phyloP scores from a whole-genome alignment of 257 asterid species.

The Avicennia marina region DNA sequence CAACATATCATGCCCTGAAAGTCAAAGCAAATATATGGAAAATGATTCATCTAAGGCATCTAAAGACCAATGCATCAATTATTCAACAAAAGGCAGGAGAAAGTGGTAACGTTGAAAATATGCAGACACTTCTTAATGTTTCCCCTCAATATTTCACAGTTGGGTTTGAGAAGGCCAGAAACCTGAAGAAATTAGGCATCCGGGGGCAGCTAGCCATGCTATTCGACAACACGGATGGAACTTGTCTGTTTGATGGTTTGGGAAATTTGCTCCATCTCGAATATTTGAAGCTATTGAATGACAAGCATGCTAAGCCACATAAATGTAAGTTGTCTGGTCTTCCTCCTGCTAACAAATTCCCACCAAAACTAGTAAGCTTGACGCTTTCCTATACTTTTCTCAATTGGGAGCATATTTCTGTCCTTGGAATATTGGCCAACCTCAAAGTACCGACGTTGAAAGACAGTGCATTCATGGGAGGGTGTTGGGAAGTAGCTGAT shows the following conservation, averaged over 20 bases:
- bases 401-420: conserved; percentile 21
- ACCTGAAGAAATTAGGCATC: conserved; percentile 24
- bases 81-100: not conserved
- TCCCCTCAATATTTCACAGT: conserved; percentile 22
- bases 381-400: conserved; percentile 15
- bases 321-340: not conserved
- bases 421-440: conserved; percentile 9
- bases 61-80: conserved; percentile 17
- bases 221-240: not conserved
- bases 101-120: not conserved
- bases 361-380: conserved; percentile 14
- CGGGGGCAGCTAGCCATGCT: conserved; percentile 9
- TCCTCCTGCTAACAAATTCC: conserved; percentile 12
- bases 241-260: not conserved
- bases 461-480: conserved; percentile 23
- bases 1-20: not conserved
- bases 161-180: not conserved
- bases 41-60: conserved; percentile 16
- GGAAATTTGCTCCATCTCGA: conserved; percentile 7
- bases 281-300: conserved; percentile 22
- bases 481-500: conserved; percentile 15
- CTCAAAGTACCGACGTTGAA: conserved; percentile 28
- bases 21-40: conserved; percentile 17
- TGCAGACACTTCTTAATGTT: not conserved
- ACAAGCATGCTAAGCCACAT: not conserved